Conservation (phyloP, 305 asterid genomes). For the Caryopteris hybrid region DNA sequence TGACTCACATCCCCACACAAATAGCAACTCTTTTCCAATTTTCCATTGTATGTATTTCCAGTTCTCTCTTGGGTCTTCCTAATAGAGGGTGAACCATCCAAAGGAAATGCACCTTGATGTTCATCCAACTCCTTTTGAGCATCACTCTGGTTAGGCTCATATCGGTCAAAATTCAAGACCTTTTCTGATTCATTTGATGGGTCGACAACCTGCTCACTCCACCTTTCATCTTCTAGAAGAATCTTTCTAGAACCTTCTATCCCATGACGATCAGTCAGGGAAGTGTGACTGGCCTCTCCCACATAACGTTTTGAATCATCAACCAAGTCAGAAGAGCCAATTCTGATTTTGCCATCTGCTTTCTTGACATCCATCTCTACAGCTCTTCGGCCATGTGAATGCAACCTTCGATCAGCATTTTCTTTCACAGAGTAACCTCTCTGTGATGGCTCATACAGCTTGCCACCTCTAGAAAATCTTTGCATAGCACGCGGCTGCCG, state of each 20-base stretch:
- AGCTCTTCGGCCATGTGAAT: constrained; percentile 22
- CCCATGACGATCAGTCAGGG: constrained; percentile 15
- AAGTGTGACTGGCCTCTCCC: constrained; percentile 14
- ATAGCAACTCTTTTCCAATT: constrained; percentile 22
- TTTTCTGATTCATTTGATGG: constrained; percentile 25
- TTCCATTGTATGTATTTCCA: constrained; percentile 17
- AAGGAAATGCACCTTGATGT: constrained; percentile 10
- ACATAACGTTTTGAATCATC: constrained; percentile 17
- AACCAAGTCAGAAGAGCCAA: constrained; percentile 25
- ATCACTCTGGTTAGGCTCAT: constrained; percentile 42
- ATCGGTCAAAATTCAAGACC: constrained; percentile 43
- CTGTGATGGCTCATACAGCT: constrained; percentile 22
- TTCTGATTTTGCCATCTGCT: constrained; percentile 19
- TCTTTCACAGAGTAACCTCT: constrained; percentile 27
- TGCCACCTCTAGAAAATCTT: constrained; percentile 34
- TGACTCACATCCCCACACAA: constrained; percentile 35
- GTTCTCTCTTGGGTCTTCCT: constrained; percentile 23
- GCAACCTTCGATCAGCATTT: constrained; percentile 24
- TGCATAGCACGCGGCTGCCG: constrained; percentile 41
- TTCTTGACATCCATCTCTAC: constrained; percentile 18
- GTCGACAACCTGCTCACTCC: constrained; percentile 35
- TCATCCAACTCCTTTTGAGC: constrained; percentile 33
- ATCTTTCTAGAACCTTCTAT: constrained; percentile 21
- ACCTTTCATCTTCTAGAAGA: constrained; percentile 33
- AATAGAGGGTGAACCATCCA: constrained; percentile 23